Conservation (phyloP, 805 yeast genomes). For the Candida corydali region DNA sequence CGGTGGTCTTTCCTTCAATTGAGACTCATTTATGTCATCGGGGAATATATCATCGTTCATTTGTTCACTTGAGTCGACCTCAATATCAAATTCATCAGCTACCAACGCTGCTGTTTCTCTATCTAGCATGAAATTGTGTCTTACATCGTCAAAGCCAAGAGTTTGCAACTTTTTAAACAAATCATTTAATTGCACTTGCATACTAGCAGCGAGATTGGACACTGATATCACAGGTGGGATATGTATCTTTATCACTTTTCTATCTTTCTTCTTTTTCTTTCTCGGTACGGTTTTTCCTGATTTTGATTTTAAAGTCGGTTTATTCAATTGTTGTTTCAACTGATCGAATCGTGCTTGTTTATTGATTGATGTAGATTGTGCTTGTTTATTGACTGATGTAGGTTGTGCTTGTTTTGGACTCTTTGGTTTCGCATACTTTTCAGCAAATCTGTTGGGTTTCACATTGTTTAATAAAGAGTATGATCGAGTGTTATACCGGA, state of each 20-base stretch:
- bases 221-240: constrained; percentile 80
- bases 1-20: constrained; percentile 73
- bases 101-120: constrained; percentile 80
- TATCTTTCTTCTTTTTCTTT: constrained; percentile 12
- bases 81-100: constrained; percentile 85
- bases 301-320: constrained; percentile 1
- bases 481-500: neutral
- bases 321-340: neutral
- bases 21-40: constrained; percentile 41
- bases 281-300: constrained; percentile 7
- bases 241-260: constrained; percentile 23
- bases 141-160: constrained; percentile 69
- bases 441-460: constrained; percentile 31
- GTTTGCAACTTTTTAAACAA: constrained; percentile 54
- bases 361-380: neutral
- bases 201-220: constrained; percentile 68
- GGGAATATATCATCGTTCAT: constrained; percentile 59
- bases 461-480: no score
- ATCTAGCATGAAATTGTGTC: constrained; percentile 78
- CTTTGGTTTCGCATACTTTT: constrained; percentile 5
- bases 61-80: constrained; percentile 53
- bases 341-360: neutral
- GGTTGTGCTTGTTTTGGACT: neutral
- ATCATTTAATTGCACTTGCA: constrained; percentile 60
- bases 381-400: neutral